Evolutionary conservation across 2,329 filamentous ascomycete species (phyloP).

Genomic region (Pseudogymnoascus sp.): DNA sequence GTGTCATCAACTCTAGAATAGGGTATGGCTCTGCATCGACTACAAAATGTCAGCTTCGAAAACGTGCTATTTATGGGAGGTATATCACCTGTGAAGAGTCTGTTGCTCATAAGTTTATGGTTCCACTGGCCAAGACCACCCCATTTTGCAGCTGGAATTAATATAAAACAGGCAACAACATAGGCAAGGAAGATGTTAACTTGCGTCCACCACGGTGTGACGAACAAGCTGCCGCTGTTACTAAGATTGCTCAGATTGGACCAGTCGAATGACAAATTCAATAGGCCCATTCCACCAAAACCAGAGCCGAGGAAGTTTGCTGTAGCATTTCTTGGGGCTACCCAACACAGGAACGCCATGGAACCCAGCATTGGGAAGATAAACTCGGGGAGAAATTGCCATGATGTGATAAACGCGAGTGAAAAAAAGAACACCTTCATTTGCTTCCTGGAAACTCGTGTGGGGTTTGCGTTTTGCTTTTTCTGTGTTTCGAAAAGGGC

Average conservation of each 20-base stretch:
- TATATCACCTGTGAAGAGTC: conserved; percentile 40
- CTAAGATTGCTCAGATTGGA: conserved; percentile 46
- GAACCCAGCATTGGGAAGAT: conserved; percentile 53
- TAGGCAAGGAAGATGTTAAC: conserved; percentile 49
- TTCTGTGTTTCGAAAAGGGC: conserved; percentile 52
- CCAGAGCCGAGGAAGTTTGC: conserved; percentile 56
- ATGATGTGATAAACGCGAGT: conserved; percentile 45
- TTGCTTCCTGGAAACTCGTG: conserved; percentile 42
- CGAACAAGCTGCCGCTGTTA: conserved; percentile 40
- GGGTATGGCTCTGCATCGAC: conserved; percentile 25
- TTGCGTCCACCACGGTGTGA: conserved; percentile 53
- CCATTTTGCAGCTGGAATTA: conserved; percentile 52
- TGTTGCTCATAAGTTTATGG: conserved; percentile 51
- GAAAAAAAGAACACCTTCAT: conserved; percentile 50
- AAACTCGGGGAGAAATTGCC: conserved; percentile 57
- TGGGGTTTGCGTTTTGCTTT: conserved; percentile 44
- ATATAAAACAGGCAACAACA: conserved; percentile 48
- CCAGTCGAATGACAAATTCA: conserved; percentile 55
- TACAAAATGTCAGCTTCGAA: conserved; percentile 15
- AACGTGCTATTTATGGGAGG: conserved; percentile 35
- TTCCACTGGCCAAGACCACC: conserved; percentile 46
- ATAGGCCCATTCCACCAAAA: conserved; percentile 54
- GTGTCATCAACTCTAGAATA: conserved; percentile 28
- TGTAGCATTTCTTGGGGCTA: conserved; percentile 48
- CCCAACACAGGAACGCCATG: conserved; percentile 56